phyloP scores from a whole-genome alignment of 1,284 basidiomycete species.

The Cystobasidium pallidum region DNA sequence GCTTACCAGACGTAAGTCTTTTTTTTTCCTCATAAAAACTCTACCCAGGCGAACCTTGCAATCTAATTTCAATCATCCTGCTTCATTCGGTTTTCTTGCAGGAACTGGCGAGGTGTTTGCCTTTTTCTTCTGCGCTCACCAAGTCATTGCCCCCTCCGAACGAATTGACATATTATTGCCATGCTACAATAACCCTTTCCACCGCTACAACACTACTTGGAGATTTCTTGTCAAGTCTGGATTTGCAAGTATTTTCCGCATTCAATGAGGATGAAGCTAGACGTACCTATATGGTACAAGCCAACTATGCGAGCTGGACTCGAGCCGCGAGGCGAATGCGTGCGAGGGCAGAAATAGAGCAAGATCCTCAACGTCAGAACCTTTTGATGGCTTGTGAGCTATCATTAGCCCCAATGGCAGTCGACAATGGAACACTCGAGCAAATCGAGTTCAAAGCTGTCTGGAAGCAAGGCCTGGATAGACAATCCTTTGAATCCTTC shows the following conservation, averaged over 20 bases:
- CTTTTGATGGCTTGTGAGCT: slow-evolving; percentile 17
- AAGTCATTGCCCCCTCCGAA: slow-evolving; percentile 31
- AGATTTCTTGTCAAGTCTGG: neutral
- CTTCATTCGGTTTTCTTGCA: neutral
- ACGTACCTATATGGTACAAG: slow-evolving; percentile 3
- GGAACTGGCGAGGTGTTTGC: slow-evolving; percentile 10
- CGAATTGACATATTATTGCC: slow-evolving; percentile 21
- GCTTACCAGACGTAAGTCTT: slow-evolving; percentile 73
- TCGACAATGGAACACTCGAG: neutral
- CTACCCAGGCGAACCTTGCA: no score
- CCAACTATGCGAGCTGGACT: slow-evolving; percentile 32
- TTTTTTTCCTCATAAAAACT: no score
- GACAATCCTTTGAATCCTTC: slow-evolving; percentile 43
- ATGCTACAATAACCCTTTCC: neutral
- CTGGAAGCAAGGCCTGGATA: slow-evolving; percentile 37
- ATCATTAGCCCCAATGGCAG: neutral
- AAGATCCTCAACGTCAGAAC: neutral
- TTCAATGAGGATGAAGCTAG: neutral
- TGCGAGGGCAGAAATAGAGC: neutral
- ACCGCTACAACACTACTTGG: neutral
- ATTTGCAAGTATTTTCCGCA: neutral
- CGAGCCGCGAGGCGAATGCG: slow-evolving; percentile 29
- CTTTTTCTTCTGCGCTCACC: slow-evolving; percentile 9
- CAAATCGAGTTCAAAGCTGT: slow-evolving; percentile 3
- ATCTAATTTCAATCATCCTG: neutral